Evolutionary conservation across 2,329 filamentous ascomycete genomes (phyloP).

Genomic region (Bipolaris cookei): DNA sequence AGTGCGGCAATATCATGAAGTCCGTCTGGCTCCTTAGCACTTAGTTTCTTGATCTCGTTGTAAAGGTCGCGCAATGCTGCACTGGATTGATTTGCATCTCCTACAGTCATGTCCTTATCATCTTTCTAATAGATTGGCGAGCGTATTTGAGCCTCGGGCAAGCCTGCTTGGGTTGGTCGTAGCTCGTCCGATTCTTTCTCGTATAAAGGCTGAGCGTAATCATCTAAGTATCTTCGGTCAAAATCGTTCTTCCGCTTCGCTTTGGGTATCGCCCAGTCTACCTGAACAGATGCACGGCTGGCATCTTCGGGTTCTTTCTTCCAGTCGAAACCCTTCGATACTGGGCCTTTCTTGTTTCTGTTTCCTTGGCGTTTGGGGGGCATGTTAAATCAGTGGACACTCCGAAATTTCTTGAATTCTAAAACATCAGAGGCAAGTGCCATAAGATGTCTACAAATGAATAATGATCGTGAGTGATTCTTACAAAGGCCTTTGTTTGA

Average conservation of each 20-base stretch:
- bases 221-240: neutral
- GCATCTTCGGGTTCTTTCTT: neutral
- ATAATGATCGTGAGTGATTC: neutral
- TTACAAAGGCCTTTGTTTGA: neutral
- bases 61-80: constrained; percentile 10
- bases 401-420: neutral
- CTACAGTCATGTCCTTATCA: neutral
- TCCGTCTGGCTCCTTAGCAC: neutral
- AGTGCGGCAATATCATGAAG: neutral
- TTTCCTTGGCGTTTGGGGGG: neutral
- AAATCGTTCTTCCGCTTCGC: neutral
- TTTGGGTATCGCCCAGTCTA: constrained; percentile 13
- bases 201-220: constrained; percentile 11
- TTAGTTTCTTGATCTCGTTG: constrained; percentile 12
- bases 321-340: neutral
- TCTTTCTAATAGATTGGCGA: constrained; percentile 9
- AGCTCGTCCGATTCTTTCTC: constrained; percentile 2
- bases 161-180: neutral
- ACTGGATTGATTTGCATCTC: constrained; percentile 4
- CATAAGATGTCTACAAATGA: neutral
- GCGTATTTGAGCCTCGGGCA: constrained; percentile 12
- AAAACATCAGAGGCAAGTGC: neutral
- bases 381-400: neutral
- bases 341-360: neutral
- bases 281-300: neutral